These are phyloP conservation scores for Ceratocystis diversiconidia DNA, from an alignment of 2,329 filamentous ascomycete genomes.

Conservation along the genomic window DNA sequence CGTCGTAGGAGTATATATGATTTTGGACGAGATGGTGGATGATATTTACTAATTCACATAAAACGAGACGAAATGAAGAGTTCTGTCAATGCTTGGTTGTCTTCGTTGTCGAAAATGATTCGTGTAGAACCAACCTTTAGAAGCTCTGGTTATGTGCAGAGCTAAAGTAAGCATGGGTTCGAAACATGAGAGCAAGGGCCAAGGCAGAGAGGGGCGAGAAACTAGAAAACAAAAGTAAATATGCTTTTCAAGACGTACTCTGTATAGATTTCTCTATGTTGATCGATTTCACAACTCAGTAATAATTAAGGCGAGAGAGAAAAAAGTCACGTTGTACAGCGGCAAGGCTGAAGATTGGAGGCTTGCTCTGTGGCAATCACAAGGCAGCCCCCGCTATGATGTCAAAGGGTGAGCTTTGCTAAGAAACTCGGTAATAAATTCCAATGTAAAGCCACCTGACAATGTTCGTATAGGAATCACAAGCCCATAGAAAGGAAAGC, in stretches of 20 bases:
- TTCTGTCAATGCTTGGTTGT: background rate
- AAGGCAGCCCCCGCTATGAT: conserved; percentile 16
- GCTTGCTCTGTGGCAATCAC: conserved; percentile 7
- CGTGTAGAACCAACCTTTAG: background rate
- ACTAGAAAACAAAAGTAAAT: background rate
- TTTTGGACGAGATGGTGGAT: background rate
- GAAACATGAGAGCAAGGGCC: background rate
- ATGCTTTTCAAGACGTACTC: background rate
- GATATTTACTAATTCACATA: no score
- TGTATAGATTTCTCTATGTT: background rate
- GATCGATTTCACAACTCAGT: background rate
- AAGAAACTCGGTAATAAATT: background rate
- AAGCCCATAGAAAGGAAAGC: no score
- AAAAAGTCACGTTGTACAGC: background rate
- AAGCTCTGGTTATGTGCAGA: background rate
- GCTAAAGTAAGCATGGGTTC: background rate
- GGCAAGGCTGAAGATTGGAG: conserved; percentile 4
- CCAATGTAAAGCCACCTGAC: background rate
- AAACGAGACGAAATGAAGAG: background rate
- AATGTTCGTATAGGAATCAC: background rate
- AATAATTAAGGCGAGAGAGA: background rate
- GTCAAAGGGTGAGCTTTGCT: conserved; percentile 11
- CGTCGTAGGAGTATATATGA: background rate
- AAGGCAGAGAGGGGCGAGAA: background rate
- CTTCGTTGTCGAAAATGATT: background rate